Conservation (phyloP, 768 basidiomycete species). For the Daedalea quercina region DNA sequence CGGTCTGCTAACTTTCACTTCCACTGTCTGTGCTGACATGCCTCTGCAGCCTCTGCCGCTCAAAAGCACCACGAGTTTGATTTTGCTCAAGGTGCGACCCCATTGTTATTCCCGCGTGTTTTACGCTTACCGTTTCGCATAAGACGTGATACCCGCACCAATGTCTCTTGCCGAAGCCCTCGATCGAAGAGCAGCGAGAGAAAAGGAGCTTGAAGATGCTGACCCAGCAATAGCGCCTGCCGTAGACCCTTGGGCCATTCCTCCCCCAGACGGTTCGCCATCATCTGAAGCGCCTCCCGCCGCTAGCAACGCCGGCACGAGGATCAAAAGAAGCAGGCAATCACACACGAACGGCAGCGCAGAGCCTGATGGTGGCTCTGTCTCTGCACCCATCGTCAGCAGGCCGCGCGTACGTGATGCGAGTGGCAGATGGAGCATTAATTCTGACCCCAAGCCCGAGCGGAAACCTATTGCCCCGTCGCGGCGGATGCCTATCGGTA, state of each 20-base stretch:
- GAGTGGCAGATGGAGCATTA: slow-evolving; percentile 4
- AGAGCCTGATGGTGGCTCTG: not conserved
- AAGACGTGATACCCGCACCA: slow-evolving; percentile 65
- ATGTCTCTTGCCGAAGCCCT: slow-evolving; percentile 57
- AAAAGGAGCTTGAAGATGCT: slow-evolving; percentile 50
- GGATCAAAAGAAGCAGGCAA: slow-evolving; percentile 2
- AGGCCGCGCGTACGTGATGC: not conserved
- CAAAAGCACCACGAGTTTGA: slow-evolving; percentile 62
- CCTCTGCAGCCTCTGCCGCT: slow-evolving; percentile 44
- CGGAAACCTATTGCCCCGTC: too few species aligned
- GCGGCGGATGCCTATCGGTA: not conserved
- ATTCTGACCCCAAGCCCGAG: too few species aligned
- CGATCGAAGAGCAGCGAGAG: slow-evolving; percentile 42
- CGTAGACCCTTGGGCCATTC: not conserved
- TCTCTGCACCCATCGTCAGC: not conserved
- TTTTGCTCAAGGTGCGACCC: slow-evolving; percentile 55
- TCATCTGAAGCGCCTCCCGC: slow-evolving; percentile 1
- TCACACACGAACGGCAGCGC: not conserved
- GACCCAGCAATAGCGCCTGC: slow-evolving; percentile 16
- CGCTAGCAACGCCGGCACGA: slow-evolving; percentile 1
- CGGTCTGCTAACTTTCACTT: slow-evolving; percentile 17
- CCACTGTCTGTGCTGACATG: slow-evolving; percentile 2
- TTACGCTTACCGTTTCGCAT: slow-evolving; percentile 3
- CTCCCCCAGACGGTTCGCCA: slow-evolving; percentile 1
- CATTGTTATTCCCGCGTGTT: not conserved